These are phyloP conservation scores for Brettanomyces bruxellensis DNA, from an alignment of 805 yeast species.

Conservation along the genomic window DNA sequence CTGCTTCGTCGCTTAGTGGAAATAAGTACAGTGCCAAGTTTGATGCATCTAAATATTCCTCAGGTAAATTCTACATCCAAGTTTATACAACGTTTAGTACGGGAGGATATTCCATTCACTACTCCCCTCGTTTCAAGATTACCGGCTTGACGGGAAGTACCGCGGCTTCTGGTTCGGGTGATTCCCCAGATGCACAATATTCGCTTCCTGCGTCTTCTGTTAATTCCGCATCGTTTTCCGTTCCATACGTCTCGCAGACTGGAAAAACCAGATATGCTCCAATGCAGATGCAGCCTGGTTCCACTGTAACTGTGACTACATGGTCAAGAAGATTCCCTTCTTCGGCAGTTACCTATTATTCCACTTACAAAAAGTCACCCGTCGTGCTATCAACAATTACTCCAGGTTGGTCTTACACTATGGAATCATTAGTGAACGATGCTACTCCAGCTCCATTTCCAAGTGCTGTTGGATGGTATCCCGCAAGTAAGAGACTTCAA, in stretches of 20 bases:
- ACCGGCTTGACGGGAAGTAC: conserved; percentile 63
- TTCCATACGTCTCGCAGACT: conserved; percentile 72
- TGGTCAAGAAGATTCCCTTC: conserved; percentile 65
- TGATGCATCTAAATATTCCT: conserved; percentile 36
- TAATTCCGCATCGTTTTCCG: conserved; percentile 44
- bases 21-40: conserved; percentile 34
- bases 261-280: conserved; percentile 81
- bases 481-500: conserved; percentile 45
- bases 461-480: conserved; percentile 49
- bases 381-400: conserved; percentile 57
- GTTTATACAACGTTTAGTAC: conserved; percentile 36
- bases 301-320: conserved; percentile 53
- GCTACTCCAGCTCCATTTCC: conserved; percentile 71
- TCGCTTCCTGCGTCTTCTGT: conserved; percentile 21
- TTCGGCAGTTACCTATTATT: conserved; percentile 54
- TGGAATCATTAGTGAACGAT: conserved; percentile 52
- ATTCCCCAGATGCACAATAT: conserved; percentile 34
- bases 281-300: conserved; percentile 84
- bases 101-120: conserved; percentile 53
- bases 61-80: conserved; percentile 72
- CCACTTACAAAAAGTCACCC: conserved; percentile 37
- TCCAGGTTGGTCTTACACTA: conserved; percentile 74
- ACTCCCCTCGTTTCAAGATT: conserved; percentile 56
- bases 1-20: conserved; percentile 24
- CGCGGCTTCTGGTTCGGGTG: conserved; percentile 38